A percentile compares a stretch with the other conserved stretches of the same genome.
Evolutionary conservation across 1,139 yeast genomes (phyloP).

Genomic region (Casaregolazyma suthepensis): DNA sequence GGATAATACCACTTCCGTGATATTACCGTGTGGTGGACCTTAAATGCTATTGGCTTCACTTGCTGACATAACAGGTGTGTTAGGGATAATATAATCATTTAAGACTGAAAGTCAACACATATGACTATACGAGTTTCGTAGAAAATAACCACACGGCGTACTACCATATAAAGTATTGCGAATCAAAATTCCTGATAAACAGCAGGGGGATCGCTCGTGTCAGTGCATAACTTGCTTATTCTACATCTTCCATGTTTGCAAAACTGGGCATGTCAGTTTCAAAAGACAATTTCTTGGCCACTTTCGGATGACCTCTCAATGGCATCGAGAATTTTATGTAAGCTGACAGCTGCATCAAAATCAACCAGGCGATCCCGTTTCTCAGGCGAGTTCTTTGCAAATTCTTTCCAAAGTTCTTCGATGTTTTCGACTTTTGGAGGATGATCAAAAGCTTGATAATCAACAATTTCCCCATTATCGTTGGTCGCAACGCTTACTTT

Average conservation of each 20-base stretch:
- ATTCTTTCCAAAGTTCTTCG: conserved; percentile 1
- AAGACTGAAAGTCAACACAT: too few species aligned
- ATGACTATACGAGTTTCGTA: too few species aligned
- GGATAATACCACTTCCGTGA: too few species aligned
- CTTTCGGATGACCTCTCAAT: neutral
- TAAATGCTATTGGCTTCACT: too few species aligned
- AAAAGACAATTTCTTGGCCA: neutral
- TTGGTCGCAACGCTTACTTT: conserved; percentile 1
- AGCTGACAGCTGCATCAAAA: neutral
- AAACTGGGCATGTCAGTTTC: neutral
- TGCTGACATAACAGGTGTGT: too few species aligned
- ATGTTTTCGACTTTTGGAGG: neutral
- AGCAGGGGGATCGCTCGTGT: too few species aligned
- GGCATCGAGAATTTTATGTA: neutral
- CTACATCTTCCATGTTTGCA: neutral
- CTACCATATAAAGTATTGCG: too few species aligned
- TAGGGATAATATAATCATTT: too few species aligned
- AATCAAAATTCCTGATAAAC: too few species aligned
- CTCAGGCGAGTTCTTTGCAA: neutral
- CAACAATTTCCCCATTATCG: neutral
- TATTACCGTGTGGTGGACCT: too few species aligned
- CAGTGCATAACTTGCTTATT: too few species aligned
- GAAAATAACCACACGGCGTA: too few species aligned
- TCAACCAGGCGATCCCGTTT: neutral
- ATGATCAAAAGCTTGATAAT: neutral